Conservation (phyloP, 192 early-diverging fungal species). For the Mortierella antarctica region DNA sequence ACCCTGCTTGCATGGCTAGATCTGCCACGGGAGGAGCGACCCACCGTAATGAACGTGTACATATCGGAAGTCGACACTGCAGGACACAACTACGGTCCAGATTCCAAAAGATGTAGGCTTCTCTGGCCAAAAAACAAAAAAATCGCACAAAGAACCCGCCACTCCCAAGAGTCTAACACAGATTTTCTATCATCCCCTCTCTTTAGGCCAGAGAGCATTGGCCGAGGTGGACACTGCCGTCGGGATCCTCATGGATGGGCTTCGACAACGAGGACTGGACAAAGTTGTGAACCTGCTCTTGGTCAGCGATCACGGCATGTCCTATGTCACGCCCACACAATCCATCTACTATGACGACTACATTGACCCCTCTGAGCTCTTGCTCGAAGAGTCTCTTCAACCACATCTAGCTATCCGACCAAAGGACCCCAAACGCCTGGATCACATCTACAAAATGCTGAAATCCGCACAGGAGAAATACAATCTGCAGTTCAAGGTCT, state of each 20-base stretch:
- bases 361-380: conserved; percentile 61
- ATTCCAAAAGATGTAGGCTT: conserved; percentile 72
- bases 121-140: not conserved
- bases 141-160: not conserved
- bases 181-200: not conserved
- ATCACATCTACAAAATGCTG: conserved; percentile 64
- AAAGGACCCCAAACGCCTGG: conserved; percentile 49
- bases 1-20: conserved; percentile 83
- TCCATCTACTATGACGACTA: conserved; percentile 83
- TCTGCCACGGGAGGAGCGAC: conserved; percentile 71
- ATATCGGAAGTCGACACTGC: conserved; percentile 82
- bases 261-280: conserved; percentile 68
- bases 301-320: conserved; percentile 94
- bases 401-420: conserved; percentile 74
- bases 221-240: conserved; percentile 57
- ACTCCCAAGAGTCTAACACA: not conserved
- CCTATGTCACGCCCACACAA: conserved; percentile 55
- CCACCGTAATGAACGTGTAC: conserved; percentile 82
- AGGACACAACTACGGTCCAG: conserved; percentile 80
- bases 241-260: conserved; percentile 65
- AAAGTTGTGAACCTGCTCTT: conserved; percentile 73
- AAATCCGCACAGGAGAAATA: conserved; percentile 54
- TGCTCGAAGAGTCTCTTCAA: conserved; percentile 55
- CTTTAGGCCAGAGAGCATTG: conserved; percentile 31
- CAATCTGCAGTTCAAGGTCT: conserved; percentile 70